Evolutionary conservation across 2,329 filamentous ascomycete species (phyloP).

Genomic region (Epicoccum sorghinum): DNA sequence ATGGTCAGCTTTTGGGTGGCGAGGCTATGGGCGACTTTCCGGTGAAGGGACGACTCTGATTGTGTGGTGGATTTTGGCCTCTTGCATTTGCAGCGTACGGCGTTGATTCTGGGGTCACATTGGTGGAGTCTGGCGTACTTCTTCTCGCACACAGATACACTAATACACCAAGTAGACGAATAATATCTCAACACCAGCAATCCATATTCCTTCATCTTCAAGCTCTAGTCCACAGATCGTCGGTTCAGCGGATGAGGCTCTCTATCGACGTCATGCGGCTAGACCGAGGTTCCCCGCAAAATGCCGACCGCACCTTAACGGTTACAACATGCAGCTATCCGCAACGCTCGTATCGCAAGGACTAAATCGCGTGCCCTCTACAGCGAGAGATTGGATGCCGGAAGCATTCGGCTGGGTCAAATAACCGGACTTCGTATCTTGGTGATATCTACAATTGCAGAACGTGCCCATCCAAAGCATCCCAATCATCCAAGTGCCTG

Average conservation of each 20-base stretch:
- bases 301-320: background rate
- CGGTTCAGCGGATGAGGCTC: slow-evolving; percentile 3
- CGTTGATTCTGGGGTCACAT: background rate
- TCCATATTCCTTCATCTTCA: background rate
- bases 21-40: slow-evolving; percentile 17
- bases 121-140: background rate
- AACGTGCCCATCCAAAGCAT: no score
- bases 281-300: slow-evolving; percentile 20
- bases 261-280: slow-evolving; percentile 10
- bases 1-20: slow-evolving; percentile 24
- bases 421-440: background rate
- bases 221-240: background rate
- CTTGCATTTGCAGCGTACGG: background rate
- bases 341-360: background rate
- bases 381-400: background rate
- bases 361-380: background rate
- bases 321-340: slow-evolving; percentile 1
- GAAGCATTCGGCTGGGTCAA: background rate
- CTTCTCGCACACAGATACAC: background rate
- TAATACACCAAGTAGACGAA: background rate
- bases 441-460: no score
- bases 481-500: no score
- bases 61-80: background rate
- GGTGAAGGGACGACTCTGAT: background rate
- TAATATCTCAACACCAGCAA: background rate